Evolutionary conservation across 2,329 filamentous ascomycete genomes (phyloP).

Genomic region (Trichoderma sp.): DNA sequence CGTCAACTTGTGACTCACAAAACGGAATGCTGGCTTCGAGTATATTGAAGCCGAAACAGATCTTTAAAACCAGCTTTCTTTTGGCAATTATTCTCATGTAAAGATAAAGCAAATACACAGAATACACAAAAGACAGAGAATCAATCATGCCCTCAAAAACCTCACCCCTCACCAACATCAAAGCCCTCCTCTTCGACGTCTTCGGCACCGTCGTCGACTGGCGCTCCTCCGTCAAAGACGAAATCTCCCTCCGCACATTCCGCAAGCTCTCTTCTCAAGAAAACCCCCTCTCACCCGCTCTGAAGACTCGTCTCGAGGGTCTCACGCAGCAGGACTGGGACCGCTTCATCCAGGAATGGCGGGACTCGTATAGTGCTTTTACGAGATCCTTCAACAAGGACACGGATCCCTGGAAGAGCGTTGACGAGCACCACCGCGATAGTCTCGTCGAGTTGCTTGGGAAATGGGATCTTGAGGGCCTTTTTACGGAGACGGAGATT

Average conservation of each 20-base stretch:
- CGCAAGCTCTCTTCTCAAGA: constrained; percentile 45
- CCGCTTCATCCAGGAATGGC: constrained; percentile 68
- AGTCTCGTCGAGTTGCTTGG: constrained; percentile 58
- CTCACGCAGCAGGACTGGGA: constrained; percentile 60
- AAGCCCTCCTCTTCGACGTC: constrained; percentile 69
- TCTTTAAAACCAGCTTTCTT: rapidly evolving
- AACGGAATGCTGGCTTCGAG: not conserved
- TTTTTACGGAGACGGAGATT: constrained; percentile 63
- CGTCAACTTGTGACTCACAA: not conserved
- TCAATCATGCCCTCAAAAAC: constrained; percentile 27
- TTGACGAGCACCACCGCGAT: constrained; percentile 69
- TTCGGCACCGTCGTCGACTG: constrained; percentile 82
- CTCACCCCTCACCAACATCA: constrained; percentile 37
- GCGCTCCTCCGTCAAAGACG: constrained; percentile 62
- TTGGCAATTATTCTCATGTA: not conserved
- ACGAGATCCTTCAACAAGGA: constrained; percentile 50
- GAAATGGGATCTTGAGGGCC: constrained; percentile 51
- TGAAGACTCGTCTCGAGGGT: constrained; percentile 46
- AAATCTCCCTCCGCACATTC: constrained; percentile 51
- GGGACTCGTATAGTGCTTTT: constrained; percentile 60
- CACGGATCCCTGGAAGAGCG: constrained; percentile 57
- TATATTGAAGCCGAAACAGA: not conserved
- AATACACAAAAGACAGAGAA: not conserved
- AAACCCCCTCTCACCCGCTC: constrained; percentile 40
- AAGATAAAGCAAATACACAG: not conserved